Evolutionary conservation across 768 basidiomycete genomes (phyloP), one percentile per base, ranked within the genome.

Genomic region (Lyophyllum atratum): DNA sequence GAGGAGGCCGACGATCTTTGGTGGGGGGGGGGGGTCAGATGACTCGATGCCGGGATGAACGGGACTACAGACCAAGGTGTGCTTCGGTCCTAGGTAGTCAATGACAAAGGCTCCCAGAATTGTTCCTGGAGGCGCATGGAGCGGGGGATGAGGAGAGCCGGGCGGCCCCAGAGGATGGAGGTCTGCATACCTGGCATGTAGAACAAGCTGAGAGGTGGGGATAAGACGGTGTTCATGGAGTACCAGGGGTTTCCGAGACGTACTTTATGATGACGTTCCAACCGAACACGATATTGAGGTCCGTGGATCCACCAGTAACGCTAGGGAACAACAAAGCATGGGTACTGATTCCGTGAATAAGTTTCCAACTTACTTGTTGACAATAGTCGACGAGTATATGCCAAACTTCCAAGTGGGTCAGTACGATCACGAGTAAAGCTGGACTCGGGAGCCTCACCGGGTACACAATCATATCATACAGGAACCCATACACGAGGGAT

Each of bases 191-290:
- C 79, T 37, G 74, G 73, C 62, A 74, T 75, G 61, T 73, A 77
- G 58, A 75, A 74, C 60, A 77, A 63, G 58, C 74, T 77, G 39
- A 15, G 7, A 15, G 7, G n/a, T 28, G 4, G 29, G 37, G 26
- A 52, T 14, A 14, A 42, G 12, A 52, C 2, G 4, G 34, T 9
- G 3, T n/a, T 14, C 5, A 7, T 49, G 29, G 29, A 5, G 29
- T 11, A 31, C 5, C 6, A 31, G 29, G 29, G 11, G 29, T 6
- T 31, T 5, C 6, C 14, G 42, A 5, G 9, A 62, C 83, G 44
- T 68, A 90, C 91, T 90, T 90, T 76, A 93, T 89, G 17, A 94
- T 84, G 43, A 90, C 86, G 59, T 81, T 83, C 93, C 93, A 95
- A 19, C 92, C 92, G 60, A 95, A 86, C 8, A 89, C 78, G 45